Evolutionary conservation across 2,329 filamentous ascomycete species (phyloP).

Genomic region (Fusarium verrucosum): DNA sequence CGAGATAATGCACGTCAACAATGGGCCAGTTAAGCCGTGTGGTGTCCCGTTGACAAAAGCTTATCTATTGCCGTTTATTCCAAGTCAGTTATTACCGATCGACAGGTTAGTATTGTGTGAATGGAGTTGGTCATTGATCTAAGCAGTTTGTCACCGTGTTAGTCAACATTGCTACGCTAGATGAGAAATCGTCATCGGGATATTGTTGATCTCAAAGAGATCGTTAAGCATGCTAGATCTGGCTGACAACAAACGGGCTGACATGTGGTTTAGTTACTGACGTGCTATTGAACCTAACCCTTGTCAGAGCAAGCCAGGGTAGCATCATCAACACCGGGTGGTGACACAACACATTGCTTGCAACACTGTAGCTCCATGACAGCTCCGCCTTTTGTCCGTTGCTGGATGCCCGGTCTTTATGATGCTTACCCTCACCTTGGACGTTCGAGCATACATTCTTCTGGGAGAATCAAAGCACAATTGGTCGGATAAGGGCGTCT

Average conservation of each 20-base stretch:
- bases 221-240: constrained; percentile 6
- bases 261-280: constrained; percentile 22
- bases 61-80: constrained; percentile 15
- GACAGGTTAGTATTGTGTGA: background rate
- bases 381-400: background rate
- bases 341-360: constrained; percentile 17
- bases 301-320: background rate
- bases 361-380: background rate
- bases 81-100: background rate
- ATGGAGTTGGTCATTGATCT: background rate
- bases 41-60: constrained; percentile 10
- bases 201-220: background rate
- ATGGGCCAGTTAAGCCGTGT: constrained; percentile 19
- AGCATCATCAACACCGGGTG: constrained; percentile 27
- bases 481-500: background rate
- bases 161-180: background rate
- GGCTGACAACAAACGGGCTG: constrained; percentile 6
- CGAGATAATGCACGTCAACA: constrained; percentile 33
- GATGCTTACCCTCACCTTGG: too few relatives aligned
- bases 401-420: background rate
- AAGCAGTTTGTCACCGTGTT: background rate
- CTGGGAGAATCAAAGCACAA: background rate
- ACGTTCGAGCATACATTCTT: background rate
- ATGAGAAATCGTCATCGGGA: background rate
- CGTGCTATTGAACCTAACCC: constrained; percentile 20